Evolutionary conservation across 371 early-diverging fungal species (phyloP).

Genomic region (Circinella minor): DNA sequence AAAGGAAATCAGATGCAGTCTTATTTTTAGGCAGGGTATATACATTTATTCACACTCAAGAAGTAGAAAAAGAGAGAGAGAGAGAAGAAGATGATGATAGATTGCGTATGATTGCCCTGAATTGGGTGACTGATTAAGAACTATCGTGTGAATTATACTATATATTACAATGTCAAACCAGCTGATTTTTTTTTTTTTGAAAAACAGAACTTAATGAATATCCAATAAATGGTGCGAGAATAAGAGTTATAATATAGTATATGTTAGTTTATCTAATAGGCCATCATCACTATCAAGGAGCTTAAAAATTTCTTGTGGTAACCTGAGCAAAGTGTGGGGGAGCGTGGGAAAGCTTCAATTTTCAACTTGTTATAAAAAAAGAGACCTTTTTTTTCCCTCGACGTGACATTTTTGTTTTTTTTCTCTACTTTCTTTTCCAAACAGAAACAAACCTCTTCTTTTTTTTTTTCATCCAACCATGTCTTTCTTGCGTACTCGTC

Average conservation of each 20-base stretch:
- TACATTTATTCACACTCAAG: no score
- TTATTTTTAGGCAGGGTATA: no score
- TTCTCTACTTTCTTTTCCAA: constrained; percentile 11
- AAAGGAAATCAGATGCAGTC: no score
- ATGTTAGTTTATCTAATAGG: neutral
- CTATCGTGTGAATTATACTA: neutral
- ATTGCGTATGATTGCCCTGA: neutral
- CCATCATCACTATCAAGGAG: neutral
- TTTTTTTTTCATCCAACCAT: neutral
- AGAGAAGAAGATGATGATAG: neutral
- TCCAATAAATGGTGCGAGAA: no score
- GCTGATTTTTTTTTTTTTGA: constrained; percentile 5
- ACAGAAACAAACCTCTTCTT: no score
- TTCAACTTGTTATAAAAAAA: neutral
- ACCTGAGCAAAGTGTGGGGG: neutral
- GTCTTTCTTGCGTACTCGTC: constrained; percentile 16
- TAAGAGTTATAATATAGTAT: no score
- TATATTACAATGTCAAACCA: neutral
- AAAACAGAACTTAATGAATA: no score
- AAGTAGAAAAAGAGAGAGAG: no score
- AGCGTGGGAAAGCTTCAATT: constrained; percentile 23
- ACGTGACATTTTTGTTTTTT: neutral
- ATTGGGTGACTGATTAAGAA: constrained; percentile 1
- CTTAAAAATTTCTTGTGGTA: neutral
- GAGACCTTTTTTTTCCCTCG: neutral